Percentiles rank a stretch among this genome's conserved stretches.
Evolutionary conservation across 2,329 filamentous ascomycete species (phyloP).

Genomic region (Arthrobotrys sphaeroides): DNA sequence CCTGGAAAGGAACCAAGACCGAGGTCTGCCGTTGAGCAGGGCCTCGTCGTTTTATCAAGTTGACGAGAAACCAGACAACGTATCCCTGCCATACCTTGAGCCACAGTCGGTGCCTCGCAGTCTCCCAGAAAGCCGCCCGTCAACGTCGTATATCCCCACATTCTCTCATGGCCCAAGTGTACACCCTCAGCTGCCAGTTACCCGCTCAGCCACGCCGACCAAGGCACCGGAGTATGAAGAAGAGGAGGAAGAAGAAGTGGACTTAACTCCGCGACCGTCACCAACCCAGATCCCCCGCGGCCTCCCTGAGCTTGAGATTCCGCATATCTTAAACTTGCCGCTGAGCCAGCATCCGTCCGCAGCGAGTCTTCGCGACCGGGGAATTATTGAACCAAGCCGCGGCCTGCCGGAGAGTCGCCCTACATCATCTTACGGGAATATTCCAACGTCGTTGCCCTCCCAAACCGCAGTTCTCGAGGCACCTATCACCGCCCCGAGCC

Average conservation of each 20-base stretch:
- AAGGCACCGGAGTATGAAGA: background rate
- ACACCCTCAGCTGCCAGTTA: constrained; percentile 6
- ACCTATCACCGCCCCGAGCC: constrained; percentile 25
- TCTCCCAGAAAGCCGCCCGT: constrained; percentile 18
- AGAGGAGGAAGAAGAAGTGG: constrained; percentile 17
- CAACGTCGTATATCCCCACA: constrained; percentile 5
- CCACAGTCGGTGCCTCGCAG: background rate
- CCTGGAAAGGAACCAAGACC: background rate
- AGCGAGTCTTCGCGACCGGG: constrained; percentile 10
- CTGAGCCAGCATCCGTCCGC: constrained; percentile 30
- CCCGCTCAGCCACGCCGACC: constrained; percentile 16
- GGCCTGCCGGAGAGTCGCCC: constrained; percentile 39
- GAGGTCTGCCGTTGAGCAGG: constrained; percentile 34
- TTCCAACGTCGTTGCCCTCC: background rate
- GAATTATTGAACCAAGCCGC: background rate
- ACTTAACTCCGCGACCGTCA: constrained; percentile 37
- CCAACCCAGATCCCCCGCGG: constrained; percentile 18
- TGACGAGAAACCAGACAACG: background rate
- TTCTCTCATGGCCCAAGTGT: background rate
- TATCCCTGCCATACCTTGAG: background rate
- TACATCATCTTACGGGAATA: constrained; percentile 17
- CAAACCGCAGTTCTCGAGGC: background rate
- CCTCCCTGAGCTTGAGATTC: background rate
- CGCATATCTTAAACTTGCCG: constrained; percentile 12
- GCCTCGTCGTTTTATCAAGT: constrained; percentile 35